These are phyloP conservation scores for Talaromyces sp. DNA, from an alignment of 2,329 filamentous ascomycete species.

Conservation along the genomic window DNA sequence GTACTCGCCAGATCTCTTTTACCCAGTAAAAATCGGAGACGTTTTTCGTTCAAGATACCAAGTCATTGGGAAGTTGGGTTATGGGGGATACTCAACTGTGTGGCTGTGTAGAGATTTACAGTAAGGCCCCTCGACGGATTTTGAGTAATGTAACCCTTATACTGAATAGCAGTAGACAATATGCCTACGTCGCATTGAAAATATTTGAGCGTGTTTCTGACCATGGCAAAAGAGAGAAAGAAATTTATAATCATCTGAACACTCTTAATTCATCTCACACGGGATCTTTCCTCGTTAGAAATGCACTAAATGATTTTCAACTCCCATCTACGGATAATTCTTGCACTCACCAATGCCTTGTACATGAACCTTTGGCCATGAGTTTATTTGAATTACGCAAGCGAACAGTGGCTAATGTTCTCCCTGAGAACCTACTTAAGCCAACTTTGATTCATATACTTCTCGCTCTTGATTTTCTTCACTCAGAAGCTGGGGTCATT, in stretches of 20 bases:
- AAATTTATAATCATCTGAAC: slow-evolving; percentile 22
- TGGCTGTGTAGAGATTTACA: slow-evolving; percentile 18
- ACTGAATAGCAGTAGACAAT: slow-evolving; percentile 5
- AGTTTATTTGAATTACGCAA: slow-evolving; percentile 22
- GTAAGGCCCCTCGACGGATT: too few relatives aligned
- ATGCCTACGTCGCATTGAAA: slow-evolving; percentile 17
- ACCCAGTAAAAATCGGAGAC: slow-evolving; percentile 16
- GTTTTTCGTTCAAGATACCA: slow-evolving; percentile 18
- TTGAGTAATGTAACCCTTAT: too few relatives aligned
- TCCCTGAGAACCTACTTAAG: slow-evolving; percentile 26
- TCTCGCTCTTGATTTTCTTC: slow-evolving; percentile 31
- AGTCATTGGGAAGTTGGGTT: too few relatives aligned
- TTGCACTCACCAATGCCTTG: slow-evolving; percentile 23
- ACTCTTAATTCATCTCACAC: slow-evolving; percentile 19
- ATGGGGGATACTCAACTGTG: slow-evolving; percentile 6
- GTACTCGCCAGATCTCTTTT: slow-evolving; percentile 13
- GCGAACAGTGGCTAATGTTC: slow-evolving; percentile 7
- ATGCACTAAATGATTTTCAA: slow-evolving; percentile 26
- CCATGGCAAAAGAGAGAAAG: slow-evolving; percentile 15
- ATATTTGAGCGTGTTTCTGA: slow-evolving; percentile 17
- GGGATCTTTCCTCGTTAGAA: slow-evolving; percentile 21
- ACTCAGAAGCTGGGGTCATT: slow-evolving; percentile 7
- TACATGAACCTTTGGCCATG: slow-evolving; percentile 28
- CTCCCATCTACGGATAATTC: slow-evolving; percentile 10
- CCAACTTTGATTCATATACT: slow-evolving; percentile 25